Conservation (phyloP, 176 grass and related monocot species). For the Neostapfia colusana region DNA sequence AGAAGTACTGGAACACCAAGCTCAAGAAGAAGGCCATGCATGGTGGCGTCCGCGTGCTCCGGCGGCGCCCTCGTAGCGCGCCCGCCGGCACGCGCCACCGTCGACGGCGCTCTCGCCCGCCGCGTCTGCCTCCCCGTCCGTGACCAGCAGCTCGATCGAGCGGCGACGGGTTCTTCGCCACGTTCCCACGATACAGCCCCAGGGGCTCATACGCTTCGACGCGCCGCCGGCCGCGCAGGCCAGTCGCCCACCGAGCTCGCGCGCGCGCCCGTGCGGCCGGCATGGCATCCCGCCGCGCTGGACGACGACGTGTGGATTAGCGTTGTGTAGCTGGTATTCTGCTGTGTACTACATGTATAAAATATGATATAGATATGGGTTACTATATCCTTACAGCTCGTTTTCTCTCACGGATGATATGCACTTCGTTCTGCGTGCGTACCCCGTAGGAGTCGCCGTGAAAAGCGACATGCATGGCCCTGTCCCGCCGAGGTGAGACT, state of each 20-base stretch:
- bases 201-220: constrained; percentile 7
- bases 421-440: too few relatives aligned
- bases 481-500: too few relatives aligned
- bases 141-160: constrained; percentile 33
- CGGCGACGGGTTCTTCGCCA: constrained; percentile 36
- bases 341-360: constrained; percentile 39
- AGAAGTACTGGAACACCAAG: constrained; percentile 99
- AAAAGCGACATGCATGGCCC: too few relatives aligned
- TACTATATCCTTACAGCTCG: too few relatives aligned
- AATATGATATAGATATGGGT: background rate
- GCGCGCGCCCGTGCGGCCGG: constrained; percentile 21
- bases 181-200: constrained; percentile 1
- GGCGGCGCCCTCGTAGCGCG: background rate
- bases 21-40: constrained; percentile 81
- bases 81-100: background rate
- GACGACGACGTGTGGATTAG: background rate
- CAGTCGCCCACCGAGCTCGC: constrained; percentile 27
- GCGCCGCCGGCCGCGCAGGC: background rate
- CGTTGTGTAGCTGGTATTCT: background rate
- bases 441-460: too few relatives aligned
- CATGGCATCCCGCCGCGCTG: too few relatives aligned
- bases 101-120: constrained; percentile 30
- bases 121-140: constrained; percentile 25
- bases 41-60: background rate
- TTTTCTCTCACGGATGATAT: too few relatives aligned